A percentile compares a stretch with the other conserved stretches of the same genome.
Evolutionary conservation across 306 rosid species (phyloP).

Genomic region (Urtica urens): DNA sequence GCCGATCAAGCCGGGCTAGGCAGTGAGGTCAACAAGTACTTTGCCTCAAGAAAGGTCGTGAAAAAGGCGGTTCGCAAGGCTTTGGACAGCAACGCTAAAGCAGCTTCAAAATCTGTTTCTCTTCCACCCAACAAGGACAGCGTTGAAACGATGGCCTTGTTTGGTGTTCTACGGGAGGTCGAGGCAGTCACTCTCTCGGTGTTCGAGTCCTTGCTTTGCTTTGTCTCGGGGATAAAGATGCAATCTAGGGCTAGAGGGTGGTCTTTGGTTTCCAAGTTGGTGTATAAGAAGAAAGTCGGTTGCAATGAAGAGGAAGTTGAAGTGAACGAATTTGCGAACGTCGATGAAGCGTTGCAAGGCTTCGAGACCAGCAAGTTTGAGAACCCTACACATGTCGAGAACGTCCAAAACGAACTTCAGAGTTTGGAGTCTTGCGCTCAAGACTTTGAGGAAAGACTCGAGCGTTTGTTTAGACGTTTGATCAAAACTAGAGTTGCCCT

Average conservation of each 20-base stretch:
- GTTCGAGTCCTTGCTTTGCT: slow-evolving; percentile 35
- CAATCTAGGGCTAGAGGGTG: slow-evolving; percentile 22
- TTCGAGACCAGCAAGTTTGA: slow-evolving; percentile 21
- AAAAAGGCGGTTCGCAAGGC: slow-evolving; percentile 34
- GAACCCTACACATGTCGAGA: slow-evolving; percentile 5
- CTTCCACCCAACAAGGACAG: slow-evolving; percentile 5
- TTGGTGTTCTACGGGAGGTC: slow-evolving; percentile 23
- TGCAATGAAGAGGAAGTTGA: slow-evolving; percentile 11
- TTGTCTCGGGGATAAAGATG: slow-evolving; percentile 22
- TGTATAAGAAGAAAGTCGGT: slow-evolving; percentile 21
- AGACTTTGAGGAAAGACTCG: slow-evolving; percentile 31
- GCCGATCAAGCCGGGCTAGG: slow-evolving; percentile 11
- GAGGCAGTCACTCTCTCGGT: slow-evolving; percentile 21
- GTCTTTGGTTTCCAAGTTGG: slow-evolving; percentile 30
- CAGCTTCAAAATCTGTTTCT: slow-evolving; percentile 7
- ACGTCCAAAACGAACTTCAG: slow-evolving; percentile 15
- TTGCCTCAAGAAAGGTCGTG: slow-evolving; percentile 37
- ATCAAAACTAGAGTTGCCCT: slow-evolving; percentile 36
- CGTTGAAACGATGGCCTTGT: slow-evolving; percentile 11
- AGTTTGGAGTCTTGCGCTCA: slow-evolving; percentile 29
- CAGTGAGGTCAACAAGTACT: slow-evolving; percentile 31
- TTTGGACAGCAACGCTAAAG: slow-evolving; percentile 15
- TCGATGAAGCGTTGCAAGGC: slow-evolving; percentile 18
- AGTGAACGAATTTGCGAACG: slow-evolving; percentile 29
- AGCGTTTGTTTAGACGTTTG: slow-evolving; percentile 29